Conservation (phyloP, 768 basidiomycete genomes). For the Termitomyces sp. region DNA sequence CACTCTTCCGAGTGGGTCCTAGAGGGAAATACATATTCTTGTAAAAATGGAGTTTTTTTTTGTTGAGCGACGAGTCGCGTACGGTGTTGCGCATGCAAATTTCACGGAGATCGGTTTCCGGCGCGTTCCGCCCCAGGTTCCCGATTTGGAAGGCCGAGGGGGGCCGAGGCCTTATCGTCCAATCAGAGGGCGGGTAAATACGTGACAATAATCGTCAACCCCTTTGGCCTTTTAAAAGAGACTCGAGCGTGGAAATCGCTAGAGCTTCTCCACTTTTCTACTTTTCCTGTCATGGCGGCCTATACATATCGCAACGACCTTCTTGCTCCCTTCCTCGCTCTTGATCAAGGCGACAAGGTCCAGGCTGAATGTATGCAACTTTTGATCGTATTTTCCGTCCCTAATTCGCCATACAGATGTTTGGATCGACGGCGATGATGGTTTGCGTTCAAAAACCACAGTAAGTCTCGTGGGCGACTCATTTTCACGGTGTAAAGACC, state of each 20-base stretch:
- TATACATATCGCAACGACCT: conserved; percentile 73
- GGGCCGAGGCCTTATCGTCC: conserved; percentile 37
- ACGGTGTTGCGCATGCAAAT: not conserved
- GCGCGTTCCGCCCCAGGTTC: conserved; percentile 14
- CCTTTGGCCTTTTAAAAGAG: conserved; percentile 16
- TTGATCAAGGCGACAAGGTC: conserved; percentile 87
- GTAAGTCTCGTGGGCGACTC: conserved; percentile 39
- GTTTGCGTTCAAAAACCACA: conserved; percentile 95
- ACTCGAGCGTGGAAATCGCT: conserved; percentile 8
- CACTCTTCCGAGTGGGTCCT: not conserved
- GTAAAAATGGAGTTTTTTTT: no score
- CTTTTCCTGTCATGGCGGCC: conserved; percentile 24
- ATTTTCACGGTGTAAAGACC: conserved; percentile 3
- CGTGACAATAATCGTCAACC: conserved; percentile 19
- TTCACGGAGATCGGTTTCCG: conserved; percentile 15
- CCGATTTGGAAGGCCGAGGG: conserved; percentile 6
- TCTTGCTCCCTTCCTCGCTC: conserved; percentile 83
- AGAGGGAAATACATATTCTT: not conserved
- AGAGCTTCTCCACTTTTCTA: conserved; percentile 17
- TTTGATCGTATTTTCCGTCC: conserved; percentile 7
- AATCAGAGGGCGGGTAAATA: conserved; percentile 31
- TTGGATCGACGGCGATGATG: conserved; percentile 96
- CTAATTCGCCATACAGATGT: conserved; percentile 59
- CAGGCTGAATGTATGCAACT: conserved; percentile 85
- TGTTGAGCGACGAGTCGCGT: not conserved